Evolutionary conservation across 352 stramenopile genomes (phyloP), one percentile per base, ranked within the genome.

Genomic region (Lagenidium giganteum): DNA sequence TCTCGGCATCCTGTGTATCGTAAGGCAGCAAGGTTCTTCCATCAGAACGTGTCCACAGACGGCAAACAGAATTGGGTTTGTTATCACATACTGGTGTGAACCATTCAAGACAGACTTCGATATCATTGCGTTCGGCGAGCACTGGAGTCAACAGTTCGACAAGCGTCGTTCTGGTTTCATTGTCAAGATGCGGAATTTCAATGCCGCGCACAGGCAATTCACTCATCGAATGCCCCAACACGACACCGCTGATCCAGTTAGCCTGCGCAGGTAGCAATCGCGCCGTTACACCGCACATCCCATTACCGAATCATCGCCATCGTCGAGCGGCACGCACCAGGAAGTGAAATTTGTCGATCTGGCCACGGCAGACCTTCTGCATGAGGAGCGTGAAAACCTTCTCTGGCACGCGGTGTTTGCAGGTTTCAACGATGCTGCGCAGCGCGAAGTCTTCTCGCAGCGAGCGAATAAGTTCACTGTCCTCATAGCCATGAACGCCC

Each of bases 261-360:
- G 80, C 78, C 56, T 62, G 35, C n/a, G 23, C 7, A 44, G 13
- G 50, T 37, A 9, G 50, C 11, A 9, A 49, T 21, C 17, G 23
- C 17, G 25, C 16, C 35, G 17, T 24, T n/a, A 26, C n/a, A 26
- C 25, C 8, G 20, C 2, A 16, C 8, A 21, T 56, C 9, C 4
- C 49, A 8, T 27, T 18, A 20, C 12, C 11, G 8, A 38, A 38
- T n/a, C n/a, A n/a, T n/a, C n/a, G n/a, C n/a, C 32, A 38, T 21
- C 32, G 16, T 1, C 32, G 29, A 5, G 20, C 13, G 34, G 38
- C 29, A 57, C 44, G 13, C 49, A 66, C 56, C 23, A 93, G 49
- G 43, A 91, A 92, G 49, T 94, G 91, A 41, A 94, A 94, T 61
- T 92, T 92, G 61, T 94, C 80, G 18, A 93, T 67, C 47, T 91